These are phyloP conservation scores for Punctularia strigosozonata DNA, from an alignment of 768 basidiomycete species.

Conservation along the genomic window DNA sequence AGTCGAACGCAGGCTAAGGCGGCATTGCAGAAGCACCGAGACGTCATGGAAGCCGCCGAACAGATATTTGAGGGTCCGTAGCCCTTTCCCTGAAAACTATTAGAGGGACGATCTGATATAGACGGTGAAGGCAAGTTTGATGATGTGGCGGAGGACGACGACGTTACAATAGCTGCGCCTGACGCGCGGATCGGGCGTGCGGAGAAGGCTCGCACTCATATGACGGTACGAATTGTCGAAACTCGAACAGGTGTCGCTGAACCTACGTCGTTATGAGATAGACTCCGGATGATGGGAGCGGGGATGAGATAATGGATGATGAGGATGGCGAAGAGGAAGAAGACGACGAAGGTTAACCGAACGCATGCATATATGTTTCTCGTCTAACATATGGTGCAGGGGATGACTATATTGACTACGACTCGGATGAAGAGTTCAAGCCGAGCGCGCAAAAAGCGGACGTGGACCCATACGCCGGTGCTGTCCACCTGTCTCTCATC, in stretches of 20 bases:
- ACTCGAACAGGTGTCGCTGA: background rate
- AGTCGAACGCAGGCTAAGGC: conserved; percentile 71
- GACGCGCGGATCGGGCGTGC: conserved; percentile 7
- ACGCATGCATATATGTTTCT: background rate
- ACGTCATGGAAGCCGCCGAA: conserved; percentile 90
- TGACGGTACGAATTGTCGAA: conserved; percentile 13
- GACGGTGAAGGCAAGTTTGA: conserved; percentile 86
- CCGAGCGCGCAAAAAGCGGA: conserved; percentile 31
- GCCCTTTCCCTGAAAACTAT: no score
- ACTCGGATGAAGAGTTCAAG: conserved; percentile 60
- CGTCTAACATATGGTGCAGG: conserved; percentile 12
- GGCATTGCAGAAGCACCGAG: conserved; percentile 69
- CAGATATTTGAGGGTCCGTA: conserved; percentile 69
- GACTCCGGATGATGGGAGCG: conserved; percentile 48
- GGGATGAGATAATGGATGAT: conserved; percentile 37
- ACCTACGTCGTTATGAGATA: conserved; percentile 13
- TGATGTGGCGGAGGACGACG: conserved; percentile 48
- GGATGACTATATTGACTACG: conserved; percentile 67
- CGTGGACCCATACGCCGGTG: conserved; percentile 86
- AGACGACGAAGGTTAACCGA: conserved; percentile 32
- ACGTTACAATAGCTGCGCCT: conserved; percentile 11
- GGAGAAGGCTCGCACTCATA: conserved; percentile 7
- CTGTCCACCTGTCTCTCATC: conserved; percentile 6
- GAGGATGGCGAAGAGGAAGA: conserved; percentile 35
- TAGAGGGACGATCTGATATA: no score